Base-by-base conservation (phyloP, 352 stramenopile genomes). In the Pythium utonaiense region DNA sequence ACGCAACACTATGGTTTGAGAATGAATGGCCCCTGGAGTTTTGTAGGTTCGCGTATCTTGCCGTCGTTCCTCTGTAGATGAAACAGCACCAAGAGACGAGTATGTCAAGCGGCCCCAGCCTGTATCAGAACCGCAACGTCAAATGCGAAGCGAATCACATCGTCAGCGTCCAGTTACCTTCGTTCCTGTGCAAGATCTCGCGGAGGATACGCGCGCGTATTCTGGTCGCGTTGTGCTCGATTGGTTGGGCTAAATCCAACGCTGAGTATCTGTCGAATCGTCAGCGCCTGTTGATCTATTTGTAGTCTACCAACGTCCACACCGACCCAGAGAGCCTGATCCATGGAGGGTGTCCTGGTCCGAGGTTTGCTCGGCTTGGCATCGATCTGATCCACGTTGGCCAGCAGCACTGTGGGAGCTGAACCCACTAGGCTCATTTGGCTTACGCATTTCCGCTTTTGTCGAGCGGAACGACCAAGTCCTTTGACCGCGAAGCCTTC, bases 391-490 rank as follows among this genome's bases (percentile, higher is more conserved):
- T 25, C 40, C 40, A n/a, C n/a, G n/a, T n/a, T n/a, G n/a, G n/a
- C n/a, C n/a, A n/a, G n/a, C 28, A 33, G 28, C 28, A 33, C 28
- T n/a, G n/a, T n/a, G n/a, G n/a, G n/a, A n/a, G 28, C 28, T 33
- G 5, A 33, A 33, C 28, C 28, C 5, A 33, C 5, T 13, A 17
- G n/a, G 6, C 4, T n/a, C 40, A 27, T 19, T 10, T 3, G n/a
- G 40, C n/a, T 47, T 17, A 47, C 40, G 47, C 47, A 40, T 53
- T 50, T 50, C 42, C 42, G 42, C 42, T 50, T 50, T 50, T 50
- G 17, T 8, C 40, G 21, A 25, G 40, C 40, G 40, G n/a, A 12
- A 47, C 40, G 19, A 47, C 36, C n/a, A 47, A 47, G 40, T 19
- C 40, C 40, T 17, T 3, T 19, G 36, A 44, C 22, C 36, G 36